Evolutionary conservation across 495 filamentous ascomycete genomes (phyloP), one percentile per base, ranked within the genome.

Genomic region (Lasiosphaeriaceae sp.): DNA sequence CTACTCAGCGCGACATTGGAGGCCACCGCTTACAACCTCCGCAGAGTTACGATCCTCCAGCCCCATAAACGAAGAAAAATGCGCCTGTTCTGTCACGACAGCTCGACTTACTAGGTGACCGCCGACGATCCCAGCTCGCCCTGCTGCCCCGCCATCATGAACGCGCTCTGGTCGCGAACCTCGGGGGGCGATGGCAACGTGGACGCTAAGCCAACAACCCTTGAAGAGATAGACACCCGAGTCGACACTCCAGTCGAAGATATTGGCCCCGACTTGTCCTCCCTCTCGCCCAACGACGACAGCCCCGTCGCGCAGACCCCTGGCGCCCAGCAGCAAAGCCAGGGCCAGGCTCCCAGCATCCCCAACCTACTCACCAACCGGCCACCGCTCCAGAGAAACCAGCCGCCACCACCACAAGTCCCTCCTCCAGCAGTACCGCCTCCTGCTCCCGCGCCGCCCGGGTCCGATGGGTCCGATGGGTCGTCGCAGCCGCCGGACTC

Each of bases 401-500:
- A 72, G 37, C 43, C 52, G 22, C 51, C 55, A 16, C 45, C 50
- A 5, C 52, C 55, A 21, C 48, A 52, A 24, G 52, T 56, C 3
- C 61, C 59, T 7, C 59, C 62, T 8, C 52, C 66, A 17, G 58
- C 51, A 62, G 65, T 35, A 51, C 64, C 50, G 19, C 31, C 50
- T 7, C 17, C 34, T 20, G 29, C 51, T 4, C 17, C n/a, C 16
- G 29, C 49, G 20, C 31, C 49, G 11, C n/a, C 29, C 6, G n/a
- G 11, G n/a, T 2, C 31, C 17, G 2, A 12, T 2, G 47, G 47
- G 11, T 14, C 17, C 24, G 17, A 20, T 31, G 22, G 12, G 3
- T 52, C 49, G 31, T n/a, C n/a, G 1, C 68, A 78, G 48, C 76
- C 83, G 2, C 76, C 83, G 21, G 90, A 94, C 69, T 96, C 90